Conservation (phyloP, 1,139 yeast genomes). For the Pichia inconspicua region DNA sequence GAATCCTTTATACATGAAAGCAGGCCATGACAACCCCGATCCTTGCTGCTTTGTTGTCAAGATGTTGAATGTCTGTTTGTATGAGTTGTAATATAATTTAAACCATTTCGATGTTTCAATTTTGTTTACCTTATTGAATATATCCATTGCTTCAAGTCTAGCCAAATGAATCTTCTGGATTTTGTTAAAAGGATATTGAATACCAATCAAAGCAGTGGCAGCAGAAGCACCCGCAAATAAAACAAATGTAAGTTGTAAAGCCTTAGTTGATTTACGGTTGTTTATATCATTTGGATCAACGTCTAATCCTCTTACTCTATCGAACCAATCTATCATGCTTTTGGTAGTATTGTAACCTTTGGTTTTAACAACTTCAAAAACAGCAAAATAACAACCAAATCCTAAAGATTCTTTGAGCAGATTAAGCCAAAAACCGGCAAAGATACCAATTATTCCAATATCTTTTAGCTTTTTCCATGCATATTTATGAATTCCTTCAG, state of each 20-base stretch:
- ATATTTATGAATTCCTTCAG: slow-evolving; percentile 57
- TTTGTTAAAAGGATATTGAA: slow-evolving; percentile 78
- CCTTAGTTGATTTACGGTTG: slow-evolving; percentile 34
- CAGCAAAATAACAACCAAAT: slow-evolving; percentile 77
- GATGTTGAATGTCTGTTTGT: slow-evolving; percentile 62
- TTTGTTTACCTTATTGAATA: slow-evolving; percentile 42
- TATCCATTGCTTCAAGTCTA: slow-evolving; percentile 72
- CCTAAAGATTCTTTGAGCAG: slow-evolving; percentile 76
- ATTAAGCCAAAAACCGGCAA: slow-evolving; percentile 79
- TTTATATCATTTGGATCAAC: slow-evolving; percentile 31
- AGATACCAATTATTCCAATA: slow-evolving; percentile 76
- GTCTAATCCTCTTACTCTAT: slow-evolving; percentile 11
- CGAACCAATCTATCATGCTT: slow-evolving; percentile 24
- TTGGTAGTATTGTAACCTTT: slow-evolving; percentile 48
- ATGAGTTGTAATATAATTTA: slow-evolving; percentile 57
- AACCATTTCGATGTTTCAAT: slow-evolving; percentile 31
- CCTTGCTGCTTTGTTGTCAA: slow-evolving; percentile 46
- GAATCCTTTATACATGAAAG: slow-evolving; percentile 74
- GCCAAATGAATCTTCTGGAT: slow-evolving; percentile 74
- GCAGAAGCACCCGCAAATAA: slow-evolving; percentile 88
- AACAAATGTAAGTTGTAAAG: slow-evolving; percentile 62
- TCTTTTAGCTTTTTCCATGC: slow-evolving; percentile 61
- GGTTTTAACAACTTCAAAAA: slow-evolving; percentile 77
- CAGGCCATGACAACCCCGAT: slow-evolving; percentile 50
- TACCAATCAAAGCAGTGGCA: slow-evolving; percentile 63